Base-by-base conservation (phyloP, 108 stramenopile species). In the Fistulifera solaris region DNA sequence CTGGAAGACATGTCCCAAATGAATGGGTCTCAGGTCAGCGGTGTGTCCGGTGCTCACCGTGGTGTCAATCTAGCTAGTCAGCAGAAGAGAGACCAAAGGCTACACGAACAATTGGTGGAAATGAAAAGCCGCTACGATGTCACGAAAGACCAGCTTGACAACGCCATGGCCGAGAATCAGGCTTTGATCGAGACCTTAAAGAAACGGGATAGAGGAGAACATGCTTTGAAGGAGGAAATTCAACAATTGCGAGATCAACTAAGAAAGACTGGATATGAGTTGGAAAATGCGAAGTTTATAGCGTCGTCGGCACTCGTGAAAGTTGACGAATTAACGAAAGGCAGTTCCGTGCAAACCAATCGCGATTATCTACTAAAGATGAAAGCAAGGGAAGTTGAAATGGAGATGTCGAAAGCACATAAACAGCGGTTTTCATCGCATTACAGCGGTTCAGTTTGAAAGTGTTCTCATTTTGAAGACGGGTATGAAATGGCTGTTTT, bases 221-320 rank as follows among this genome's bases (percentile, higher is more conserved):
- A 45, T 21, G 26, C 58, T 11, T 23, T 48, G 18, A 39, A 27
- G 10, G 44, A 65, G 13, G 72, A 73, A 12, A 39, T 73, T 27
- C 16, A 39, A 23, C 7, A 7, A 13, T 28, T 73, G 31, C 12
- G 46, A 14, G 48, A 65, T 10, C 35, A 55, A 15, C 44, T 73
- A n/a, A 35, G 41, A 7, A 48, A 68, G 27, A 67, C 76, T 27
- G 71, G 81, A 18, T 41, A 65, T 41, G 81, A 83, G 49, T 48
- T 83, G 16, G 48, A 63, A 40, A 70, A 80, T 52, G 78, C 81
- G 28, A 79, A 81, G 63, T 58, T 60, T 21, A 76, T 78, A 46
- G 66, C 70, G 19, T 52, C 54, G 42, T 59, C 65, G 8, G 73
- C 73, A 21, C 47, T 71, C 13, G 52, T 71, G 18, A 75, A 75